These are phyloP conservation scores for Myrica gale DNA, from an alignment of 306 rosid species.

Conservation along the genomic window DNA sequence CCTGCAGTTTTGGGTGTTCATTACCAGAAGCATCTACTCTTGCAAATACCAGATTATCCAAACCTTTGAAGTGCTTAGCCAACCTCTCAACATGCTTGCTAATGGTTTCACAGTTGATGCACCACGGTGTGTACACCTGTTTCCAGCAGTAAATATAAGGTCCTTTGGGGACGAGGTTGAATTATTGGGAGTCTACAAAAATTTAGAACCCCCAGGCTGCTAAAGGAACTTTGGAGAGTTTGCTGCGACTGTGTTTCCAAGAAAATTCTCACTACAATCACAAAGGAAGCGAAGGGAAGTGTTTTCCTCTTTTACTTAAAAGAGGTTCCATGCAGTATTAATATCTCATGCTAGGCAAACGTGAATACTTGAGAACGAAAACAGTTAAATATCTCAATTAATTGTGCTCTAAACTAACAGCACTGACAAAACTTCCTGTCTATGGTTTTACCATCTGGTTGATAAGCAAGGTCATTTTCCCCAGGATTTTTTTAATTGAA, in stretches of 20 bases:
- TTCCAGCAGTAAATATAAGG: conserved; percentile 24
- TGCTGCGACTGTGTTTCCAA: neutral
- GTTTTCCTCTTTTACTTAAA: neutral
- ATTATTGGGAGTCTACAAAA: neutral
- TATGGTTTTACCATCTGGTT: neutral
- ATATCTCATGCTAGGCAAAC: neutral
- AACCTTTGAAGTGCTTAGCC: conserved; percentile 86
- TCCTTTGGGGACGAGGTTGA: neutral
- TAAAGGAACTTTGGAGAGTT: neutral
- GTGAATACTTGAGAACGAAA: neutral
- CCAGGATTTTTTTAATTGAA: neutral
- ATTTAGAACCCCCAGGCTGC: neutral
- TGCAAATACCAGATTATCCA: conserved; percentile 55
- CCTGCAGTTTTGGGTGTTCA: conserved; percentile 86
- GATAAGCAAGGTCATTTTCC: neutral
- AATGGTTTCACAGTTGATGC: conserved; percentile 73
- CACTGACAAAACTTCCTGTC: neutral
- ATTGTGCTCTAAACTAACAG: neutral
- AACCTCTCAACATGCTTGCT: conserved; percentile 80
- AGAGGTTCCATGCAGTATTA: neutral
- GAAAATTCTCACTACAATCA: neutral
- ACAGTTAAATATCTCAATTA: neutral
- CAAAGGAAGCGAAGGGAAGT: neutral
- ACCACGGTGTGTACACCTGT: conserved; percentile 93
- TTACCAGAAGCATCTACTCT: conserved; percentile 75